Percentiles rank a stretch among this genome's conserved stretches.
These are phyloP conservation scores for Beta macrorhiza DNA, from an alignment of 179 eudicot species.

Conservation along the genomic window DNA sequence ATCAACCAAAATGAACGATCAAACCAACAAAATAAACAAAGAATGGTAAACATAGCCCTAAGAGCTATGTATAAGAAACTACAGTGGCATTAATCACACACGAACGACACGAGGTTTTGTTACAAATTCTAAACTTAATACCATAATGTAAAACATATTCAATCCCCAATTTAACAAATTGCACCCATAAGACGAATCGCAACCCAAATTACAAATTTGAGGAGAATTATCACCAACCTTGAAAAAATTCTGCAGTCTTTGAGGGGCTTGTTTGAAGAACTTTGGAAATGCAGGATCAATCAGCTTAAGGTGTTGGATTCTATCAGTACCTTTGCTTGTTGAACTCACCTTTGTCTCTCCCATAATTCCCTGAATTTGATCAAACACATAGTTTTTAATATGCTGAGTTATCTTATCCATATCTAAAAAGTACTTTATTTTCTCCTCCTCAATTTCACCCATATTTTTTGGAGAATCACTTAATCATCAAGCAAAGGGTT, in stretches of 20 bases:
- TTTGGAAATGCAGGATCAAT: slow-evolving; percentile 48
- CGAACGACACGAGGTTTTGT: background rate
- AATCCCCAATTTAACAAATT: background rate
- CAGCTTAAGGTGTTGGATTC: slow-evolving; percentile 29
- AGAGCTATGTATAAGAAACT: background rate
- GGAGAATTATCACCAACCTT: slow-evolving; percentile 42
- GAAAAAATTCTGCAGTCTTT: slow-evolving; percentile 47
- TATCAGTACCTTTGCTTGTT: slow-evolving; percentile 32
- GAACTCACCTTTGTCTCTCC: slow-evolving; percentile 9
- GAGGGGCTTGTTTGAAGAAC: slow-evolving; percentile 51
- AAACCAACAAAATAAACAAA: background rate
- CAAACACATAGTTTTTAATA: background rate
- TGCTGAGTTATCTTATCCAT: background rate
- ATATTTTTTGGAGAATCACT: background rate
- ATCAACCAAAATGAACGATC: background rate
- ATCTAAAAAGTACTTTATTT: background rate
- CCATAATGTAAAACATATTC: background rate
- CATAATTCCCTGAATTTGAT: slow-evolving; percentile 13
- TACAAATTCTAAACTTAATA: background rate
- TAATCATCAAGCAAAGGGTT: background rate
- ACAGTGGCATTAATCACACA: too few relatives aligned
- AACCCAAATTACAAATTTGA: background rate
- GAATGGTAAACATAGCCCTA: background rate
- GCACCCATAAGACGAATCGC: background rate
- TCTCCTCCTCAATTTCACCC: background rate